Evolutionary conservation across 352 stramenopile species (phyloP).

Genomic region (Phytophthora quininea): DNA sequence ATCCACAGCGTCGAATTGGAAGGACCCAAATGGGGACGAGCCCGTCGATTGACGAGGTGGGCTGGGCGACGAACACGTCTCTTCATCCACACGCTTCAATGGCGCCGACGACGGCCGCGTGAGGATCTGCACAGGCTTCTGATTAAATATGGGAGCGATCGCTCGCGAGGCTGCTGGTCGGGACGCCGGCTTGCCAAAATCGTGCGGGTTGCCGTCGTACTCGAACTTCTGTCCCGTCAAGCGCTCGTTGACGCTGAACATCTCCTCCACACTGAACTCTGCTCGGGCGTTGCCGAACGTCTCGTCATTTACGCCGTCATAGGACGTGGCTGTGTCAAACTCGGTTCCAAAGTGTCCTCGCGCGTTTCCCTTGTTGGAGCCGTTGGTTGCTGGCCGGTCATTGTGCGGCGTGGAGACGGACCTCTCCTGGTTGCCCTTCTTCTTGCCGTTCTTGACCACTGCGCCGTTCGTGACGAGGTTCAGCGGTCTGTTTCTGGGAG

Average conservation of each 20-base stretch:
- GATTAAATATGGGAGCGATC: conserved; percentile 59
- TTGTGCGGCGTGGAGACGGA: conserved; percentile 82
- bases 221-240: conserved; percentile 92
- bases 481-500: conserved; percentile 70
- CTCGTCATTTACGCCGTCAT: conserved; percentile 88
- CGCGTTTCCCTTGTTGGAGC: conserved; percentile 32
- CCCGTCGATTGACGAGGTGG: conserved; percentile 42
- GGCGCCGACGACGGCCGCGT: conserved; percentile 44
- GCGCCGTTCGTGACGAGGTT: conserved; percentile 47
- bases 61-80: conserved; percentile 44
- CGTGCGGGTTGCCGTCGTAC: conserved; percentile 95
- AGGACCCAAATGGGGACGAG: conserved; percentile 57
- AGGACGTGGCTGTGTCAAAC: conserved; percentile 77
- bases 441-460: conserved; percentile 36
- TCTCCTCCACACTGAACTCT: conserved; percentile 93
- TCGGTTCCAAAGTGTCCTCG: conserved; percentile 88
- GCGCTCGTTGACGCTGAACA: conserved; percentile 95
- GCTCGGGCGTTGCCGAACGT: conserved; percentile 85
- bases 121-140: conserved; percentile 55
- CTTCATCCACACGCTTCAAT: conserved; percentile 59
- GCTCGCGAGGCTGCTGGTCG: conserved; percentile 26
- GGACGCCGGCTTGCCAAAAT: conserved; percentile 85
- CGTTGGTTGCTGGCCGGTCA: conserved; percentile 40
- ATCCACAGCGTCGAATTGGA: conserved; percentile 84
- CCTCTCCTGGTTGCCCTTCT: conserved; percentile 53